These are phyloP conservation scores for Misopates orontium DNA, from an alignment of 257 asterid species.

Conservation along the genomic window DNA sequence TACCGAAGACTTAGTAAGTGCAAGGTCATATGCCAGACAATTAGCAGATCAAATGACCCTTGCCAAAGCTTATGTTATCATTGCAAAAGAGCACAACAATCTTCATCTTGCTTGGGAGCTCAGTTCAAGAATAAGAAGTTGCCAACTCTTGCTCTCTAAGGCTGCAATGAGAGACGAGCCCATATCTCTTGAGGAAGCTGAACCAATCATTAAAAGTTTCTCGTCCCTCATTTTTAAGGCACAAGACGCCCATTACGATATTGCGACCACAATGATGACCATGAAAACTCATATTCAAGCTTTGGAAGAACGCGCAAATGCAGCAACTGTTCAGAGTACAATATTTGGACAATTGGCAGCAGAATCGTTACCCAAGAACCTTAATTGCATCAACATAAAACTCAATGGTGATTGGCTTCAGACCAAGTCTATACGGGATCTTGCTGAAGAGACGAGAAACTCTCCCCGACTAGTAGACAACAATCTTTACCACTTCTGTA, in stretches of 20 bases:
- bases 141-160: conserved; percentile 76
- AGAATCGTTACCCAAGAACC: conserved; percentile 73
- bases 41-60: conserved; percentile 84
- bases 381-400: conserved; percentile 67
- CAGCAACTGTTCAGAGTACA: conserved; percentile 67
- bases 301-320: conserved; percentile 70
- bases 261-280: conserved; percentile 78
- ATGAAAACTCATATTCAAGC: conserved; percentile 88
- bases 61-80: conserved; percentile 83
- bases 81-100: conserved; percentile 79
- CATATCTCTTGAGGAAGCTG: conserved; percentile 76
- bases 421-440: conserved; percentile 44
- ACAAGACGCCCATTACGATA: conserved; percentile 80
- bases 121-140: conserved; percentile 68
- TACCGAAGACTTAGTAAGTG: conserved; percentile 58
- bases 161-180: conserved; percentile 82
- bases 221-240: conserved; percentile 84
- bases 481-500: conserved; percentile 80
- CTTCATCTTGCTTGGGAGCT: conserved; percentile 92
- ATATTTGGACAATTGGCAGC: conserved; percentile 70
- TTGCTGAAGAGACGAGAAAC: conserved; percentile 59
- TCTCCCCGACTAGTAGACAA: conserved; percentile 79
- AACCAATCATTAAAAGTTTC: conserved; percentile 64
- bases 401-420: conserved; percentile 70
- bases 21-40: conserved; percentile 78